These are phyloP conservation scores for Aspergillus sojae DNA, from an alignment of 2,329 filamentous ascomycete genomes.

Conservation along the genomic window DNA sequence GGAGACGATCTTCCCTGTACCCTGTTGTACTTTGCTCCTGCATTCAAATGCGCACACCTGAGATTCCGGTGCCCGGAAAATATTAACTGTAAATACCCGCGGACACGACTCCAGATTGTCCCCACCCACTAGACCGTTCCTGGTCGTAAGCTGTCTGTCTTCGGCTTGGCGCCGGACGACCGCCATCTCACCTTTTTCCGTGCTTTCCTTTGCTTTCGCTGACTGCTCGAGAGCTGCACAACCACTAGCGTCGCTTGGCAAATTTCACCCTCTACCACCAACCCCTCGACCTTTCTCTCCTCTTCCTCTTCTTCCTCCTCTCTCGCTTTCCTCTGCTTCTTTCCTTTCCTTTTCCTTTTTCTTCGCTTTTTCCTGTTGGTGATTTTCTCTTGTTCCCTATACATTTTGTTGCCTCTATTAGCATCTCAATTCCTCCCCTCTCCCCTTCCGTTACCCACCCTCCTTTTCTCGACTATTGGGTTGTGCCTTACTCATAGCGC, in stretches of 20 bases:
- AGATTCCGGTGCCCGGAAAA: conserved; percentile 27
- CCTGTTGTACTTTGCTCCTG: conserved; percentile 8
- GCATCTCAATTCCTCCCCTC: conserved; percentile 14
- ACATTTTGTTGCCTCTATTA: conserved; percentile 4
- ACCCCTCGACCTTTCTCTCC: conserved; percentile 33
- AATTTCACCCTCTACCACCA: conserved; percentile 33
- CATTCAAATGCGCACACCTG: conserved; percentile 10
- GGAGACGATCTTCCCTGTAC: neutral
- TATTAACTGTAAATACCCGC: conserved; percentile 32
- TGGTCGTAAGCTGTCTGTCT: conserved; percentile 28
- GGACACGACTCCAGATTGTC: conserved; percentile 29
- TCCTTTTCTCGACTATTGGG: conserved; percentile 11
- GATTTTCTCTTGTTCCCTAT: conserved; percentile 11
- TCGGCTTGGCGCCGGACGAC: conserved; percentile 29
- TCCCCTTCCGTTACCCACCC: conserved; percentile 9
- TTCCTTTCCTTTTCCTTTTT: conserved; percentile 15
- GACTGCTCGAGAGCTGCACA: conserved; percentile 35
- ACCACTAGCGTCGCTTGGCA: conserved; percentile 40
- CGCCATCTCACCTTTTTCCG: conserved; percentile 28
- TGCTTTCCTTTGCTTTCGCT: conserved; percentile 26
- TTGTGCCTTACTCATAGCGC: neutral
- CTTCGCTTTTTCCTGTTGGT: conserved; percentile 13
- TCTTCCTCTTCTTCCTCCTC: conserved; percentile 15
- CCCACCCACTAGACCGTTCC: conserved; percentile 32
- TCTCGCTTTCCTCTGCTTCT: conserved; percentile 16